Evolutionary conservation across 306 rosid genomes (phyloP), one percentile per base, ranked within the genome.

Genomic region (Gynostemma pentaphyllum): DNA sequence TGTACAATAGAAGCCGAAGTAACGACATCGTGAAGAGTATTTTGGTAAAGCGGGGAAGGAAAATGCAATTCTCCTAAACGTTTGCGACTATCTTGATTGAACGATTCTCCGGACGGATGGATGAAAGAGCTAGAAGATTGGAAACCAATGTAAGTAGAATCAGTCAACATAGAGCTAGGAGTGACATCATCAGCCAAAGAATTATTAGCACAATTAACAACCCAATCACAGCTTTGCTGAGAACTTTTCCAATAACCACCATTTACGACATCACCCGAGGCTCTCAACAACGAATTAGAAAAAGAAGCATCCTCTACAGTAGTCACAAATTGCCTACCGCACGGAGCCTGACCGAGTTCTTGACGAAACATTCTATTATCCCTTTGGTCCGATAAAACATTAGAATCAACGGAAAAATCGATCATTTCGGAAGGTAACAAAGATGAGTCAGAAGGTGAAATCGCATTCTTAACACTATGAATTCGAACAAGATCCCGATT

Each of bases 191-290:
- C 40, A 3, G 53, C 52, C 45, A 39, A 54, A 23, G 80, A 63
- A 72, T 66, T 73, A 55, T 53, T 74, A 7, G 72, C 75, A 67
- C 75, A 81, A 48, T 72, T 83, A 18, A 67, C 29, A 61, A 74
- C 27, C 95, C 89, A 84, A 72, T 86, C 95, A 72, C 53, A 45
- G 64, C 41, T 66, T 39, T 76, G 88, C 10, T 72, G 74, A 13
- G 57, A 64, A 51, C 68, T 74, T 56, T 80, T 81, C 86, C 80
- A 71, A 24, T 64, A 50, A 6, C 84, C 88, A 36, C 50, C 34
- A 64, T 62, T 64, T 16, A 65, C 68, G 7, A 32, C 55, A 50
- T 63, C 76, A 53, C 47, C 57, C 15, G 78, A 68, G 57, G 56
- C 70, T 60, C 67, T 76, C 5, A 70, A 45, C 9, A 72, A 45